phyloP scores from a whole-genome alignment of 2,329 filamentous ascomycete genomes.

The Karstenula rhodostoma region DNA sequence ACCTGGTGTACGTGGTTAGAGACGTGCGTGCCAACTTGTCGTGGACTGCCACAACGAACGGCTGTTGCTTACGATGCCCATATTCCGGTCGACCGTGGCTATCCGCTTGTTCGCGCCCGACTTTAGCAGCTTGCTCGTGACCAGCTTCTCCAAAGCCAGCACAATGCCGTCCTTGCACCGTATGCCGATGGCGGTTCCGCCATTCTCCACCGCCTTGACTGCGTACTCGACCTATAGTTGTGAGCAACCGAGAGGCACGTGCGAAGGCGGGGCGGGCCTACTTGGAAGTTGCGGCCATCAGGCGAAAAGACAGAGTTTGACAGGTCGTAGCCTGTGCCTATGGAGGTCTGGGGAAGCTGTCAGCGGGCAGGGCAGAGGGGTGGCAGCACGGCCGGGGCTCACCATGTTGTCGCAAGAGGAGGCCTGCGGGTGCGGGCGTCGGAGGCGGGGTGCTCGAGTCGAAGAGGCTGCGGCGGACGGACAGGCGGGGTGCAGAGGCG shows the following conservation, averaged over 20 bases:
- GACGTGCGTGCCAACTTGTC: neutral
- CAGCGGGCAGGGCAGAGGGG: conserved; percentile 22
- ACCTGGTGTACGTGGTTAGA: conserved; percentile 64
- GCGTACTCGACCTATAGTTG: conserved; percentile 81
- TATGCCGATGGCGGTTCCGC: conserved; percentile 94
- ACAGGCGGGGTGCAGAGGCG: conserved; percentile 11
- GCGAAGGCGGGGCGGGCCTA: conserved; percentile 50
- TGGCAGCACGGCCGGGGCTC: conserved; percentile 24
- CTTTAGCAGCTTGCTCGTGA: conserved; percentile 94
- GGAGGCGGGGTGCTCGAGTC: conserved; percentile 19
- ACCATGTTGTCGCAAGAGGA: conserved; percentile 37
- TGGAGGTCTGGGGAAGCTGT: conserved; percentile 77
- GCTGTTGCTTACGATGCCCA: conserved; percentile 78
- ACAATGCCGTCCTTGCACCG: conserved; percentile 97
- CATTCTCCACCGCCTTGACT: conserved; percentile 97
- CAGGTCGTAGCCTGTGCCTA: conserved; percentile 99
- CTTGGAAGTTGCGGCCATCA: conserved; percentile 98
- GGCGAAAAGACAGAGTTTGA: conserved; percentile 99
- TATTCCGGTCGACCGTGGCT: conserved; percentile 89
- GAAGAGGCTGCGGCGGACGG: neutral
- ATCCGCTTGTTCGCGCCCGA: conserved; percentile 96
- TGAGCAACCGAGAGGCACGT: conserved; percentile 19
- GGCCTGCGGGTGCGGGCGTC: neutral
- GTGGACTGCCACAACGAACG: neutral
- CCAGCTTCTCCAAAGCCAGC: conserved; percentile 94